phyloP scores from a whole-genome alignment of 1,284 basidiomycete species.

The Schizophyllum commune region DNA sequence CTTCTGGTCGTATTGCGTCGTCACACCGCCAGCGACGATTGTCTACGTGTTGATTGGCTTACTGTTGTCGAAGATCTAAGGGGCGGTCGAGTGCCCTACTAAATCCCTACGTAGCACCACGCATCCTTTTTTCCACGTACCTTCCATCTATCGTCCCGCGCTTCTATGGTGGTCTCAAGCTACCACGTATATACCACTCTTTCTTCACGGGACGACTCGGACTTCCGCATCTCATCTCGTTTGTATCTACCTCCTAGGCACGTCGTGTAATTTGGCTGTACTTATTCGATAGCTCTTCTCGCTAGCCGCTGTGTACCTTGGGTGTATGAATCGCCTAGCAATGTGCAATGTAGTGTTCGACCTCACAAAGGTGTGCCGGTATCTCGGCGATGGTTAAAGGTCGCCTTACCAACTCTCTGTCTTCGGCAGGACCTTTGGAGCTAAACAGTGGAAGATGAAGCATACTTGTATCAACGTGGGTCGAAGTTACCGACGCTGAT shows the following conservation, averaged over 20 bases:
- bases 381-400: no score
- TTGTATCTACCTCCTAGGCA: background rate
- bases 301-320: background rate
- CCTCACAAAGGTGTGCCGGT: no score
- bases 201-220: background rate
- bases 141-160: no score
- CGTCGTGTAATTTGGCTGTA: background rate
- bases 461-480: no score
- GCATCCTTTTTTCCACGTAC: no score
- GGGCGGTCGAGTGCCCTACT: background rate
- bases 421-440: no score
- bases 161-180: no score
- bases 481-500: no score
- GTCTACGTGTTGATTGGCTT: constrained; percentile 70
- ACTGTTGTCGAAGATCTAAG: constrained; percentile 41
- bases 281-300: background rate
- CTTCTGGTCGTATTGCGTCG: constrained; percentile 76
- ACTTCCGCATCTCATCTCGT: background rate
- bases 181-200: background rate
- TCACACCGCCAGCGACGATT: constrained; percentile 78
- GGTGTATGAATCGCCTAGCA: no score
- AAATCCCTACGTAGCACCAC: background rate
- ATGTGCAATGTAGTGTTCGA: no score
- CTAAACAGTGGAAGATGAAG: no score
- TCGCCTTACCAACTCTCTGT: no score